Base-by-base conservation (phyloP, 768 basidiomycete species). In the Hemileccinum rubropunctum region DNA sequence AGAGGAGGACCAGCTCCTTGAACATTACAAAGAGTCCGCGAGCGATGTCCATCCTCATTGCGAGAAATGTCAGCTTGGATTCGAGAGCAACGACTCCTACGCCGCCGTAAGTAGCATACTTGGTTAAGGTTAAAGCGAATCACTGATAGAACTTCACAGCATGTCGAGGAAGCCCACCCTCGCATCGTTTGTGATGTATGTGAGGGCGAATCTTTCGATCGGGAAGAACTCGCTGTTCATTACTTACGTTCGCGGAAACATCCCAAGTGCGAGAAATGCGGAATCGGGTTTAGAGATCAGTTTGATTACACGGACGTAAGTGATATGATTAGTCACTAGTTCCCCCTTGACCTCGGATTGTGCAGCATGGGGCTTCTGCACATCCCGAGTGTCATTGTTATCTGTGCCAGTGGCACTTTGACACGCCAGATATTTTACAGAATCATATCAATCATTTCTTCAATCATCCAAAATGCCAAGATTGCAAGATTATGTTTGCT, bases 401-500 rank as follows among this genome's bases (percentile, higher is more conserved):
- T 32, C 47, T 58, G 4, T 79, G 78, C 55, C 66, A 63, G 9
- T 65, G 69, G 47, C 69, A 69, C 30, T 79, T 79, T 49, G 68
- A 72, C 35, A 65, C 65, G 13, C 43, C 60, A 2, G 68, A 71
- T 20, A 57, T 64, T 17, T 51, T 76, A 21, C 65, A 71, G 39
- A 64, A 63, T 27, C 79, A 80, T 51, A 75, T 73, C 56, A 62
- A 51, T 17, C 64, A 66, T 11, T 77, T 79, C 15, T 61, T 66
- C 20, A 61, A 54, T 15, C 79, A 80, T 59, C 76, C 80, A 3
- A 73, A 71, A 46, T 80, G 79, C 48, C 51, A 60, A 21, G 57
- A 63, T 27, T 80, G 79, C 45, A 57, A 63, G n/a, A 44, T 69
- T 39, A 74, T 76, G 27, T 79, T 77, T 48, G 53, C 63, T 39